Evolutionary conservation across 2,329 filamentous ascomycete species (phyloP), one percentile per base, ranked within the genome.

Genomic region (Epichloe hybrida): DNA sequence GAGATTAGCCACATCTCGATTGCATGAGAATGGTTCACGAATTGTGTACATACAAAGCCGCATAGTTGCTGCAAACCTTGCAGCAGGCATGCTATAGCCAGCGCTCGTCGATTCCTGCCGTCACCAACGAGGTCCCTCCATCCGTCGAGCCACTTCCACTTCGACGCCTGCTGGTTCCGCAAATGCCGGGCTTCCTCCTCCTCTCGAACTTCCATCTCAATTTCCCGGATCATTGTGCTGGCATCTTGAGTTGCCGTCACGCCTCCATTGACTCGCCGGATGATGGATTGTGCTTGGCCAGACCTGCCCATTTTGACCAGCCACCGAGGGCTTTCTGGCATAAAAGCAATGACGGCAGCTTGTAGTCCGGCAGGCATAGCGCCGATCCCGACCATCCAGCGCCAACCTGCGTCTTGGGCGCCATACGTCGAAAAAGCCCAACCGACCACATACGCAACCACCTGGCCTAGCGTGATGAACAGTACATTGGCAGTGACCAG

Each of bases 251-350:
- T 64, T 15, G 20, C 46, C n/a, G 70, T 66, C 8, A 70, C 68
- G 61, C 66, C 53, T 63, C 80, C 79, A 52, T 84, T 83, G 2
- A 89, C 79, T 54, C 74, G 79, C 35, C 66, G 70, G 17, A 96
- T 69, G 2, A 95, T 80, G 4, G 59, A 60, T 54, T 75, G 76
- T 4, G 89, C 91, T 53, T 78, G 75, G 4, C 70, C 70, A 3
- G 75, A 73, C 46, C 75, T 72, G 1, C 82, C 84, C 3, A 75
- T 79, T 62, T 82, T 83, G 20, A 95, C 82, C 21, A 96, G 74
- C 84, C 88, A 96, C 23, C 91, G 76, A 36, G 91, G 91, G 12
- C 87, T 94, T 67, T 97, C 91, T 0, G 89, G 89, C 77, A 95
- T 84, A 48, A 80, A 72, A 2, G 80, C 58, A 53, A 96, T 69